Percentiles rank a stretch among this genome's conserved stretches.
Conservation (phyloP, 2,329 filamentous ascomycete species). For the Neocatenulostroma microsporum region DNA sequence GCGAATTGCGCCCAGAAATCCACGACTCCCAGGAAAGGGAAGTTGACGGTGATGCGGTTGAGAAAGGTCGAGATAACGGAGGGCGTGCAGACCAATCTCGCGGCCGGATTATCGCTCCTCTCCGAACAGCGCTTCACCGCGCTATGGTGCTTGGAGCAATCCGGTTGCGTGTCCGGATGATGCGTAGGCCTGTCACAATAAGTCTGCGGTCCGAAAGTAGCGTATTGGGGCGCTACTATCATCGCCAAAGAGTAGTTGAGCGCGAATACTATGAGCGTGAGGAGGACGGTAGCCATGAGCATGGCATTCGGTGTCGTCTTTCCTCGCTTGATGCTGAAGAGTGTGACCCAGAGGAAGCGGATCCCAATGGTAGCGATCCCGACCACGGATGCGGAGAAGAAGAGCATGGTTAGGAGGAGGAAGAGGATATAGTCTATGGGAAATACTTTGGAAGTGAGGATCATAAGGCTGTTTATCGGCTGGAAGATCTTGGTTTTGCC, state of each 20-base stretch:
- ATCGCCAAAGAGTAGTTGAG: conserved; percentile 90
- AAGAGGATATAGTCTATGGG: conserved; percentile 90
- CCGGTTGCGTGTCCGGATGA: conserved; percentile 57
- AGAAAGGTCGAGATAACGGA: conserved; percentile 87
- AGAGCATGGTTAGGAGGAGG: conserved; percentile 71
- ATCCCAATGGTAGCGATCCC: conserved; percentile 84
- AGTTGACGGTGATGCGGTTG: conserved; percentile 86
- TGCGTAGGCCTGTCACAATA: conserved; percentile 71
- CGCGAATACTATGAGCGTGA: conserved; percentile 80
- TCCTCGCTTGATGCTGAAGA: conserved; percentile 85
- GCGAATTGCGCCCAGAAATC: conserved; percentile 95
- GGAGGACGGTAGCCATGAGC: conserved; percentile 80
- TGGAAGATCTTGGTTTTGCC: conserved; percentile 87
- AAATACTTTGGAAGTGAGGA: conserved; percentile 73
- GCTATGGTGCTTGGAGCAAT: conserved; percentile 64
- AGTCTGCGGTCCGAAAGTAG: conserved; percentile 87
- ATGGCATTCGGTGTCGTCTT: conserved; percentile 87
- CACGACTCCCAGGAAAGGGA: conserved; percentile 88
- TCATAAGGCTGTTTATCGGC: conserved; percentile 83
- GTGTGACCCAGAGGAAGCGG: conserved; percentile 87
- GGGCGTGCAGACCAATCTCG: conserved; percentile 77
- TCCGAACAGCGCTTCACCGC: conserved; percentile 79
- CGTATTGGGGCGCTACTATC: conserved; percentile 92
- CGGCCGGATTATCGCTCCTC: conserved; percentile 59
- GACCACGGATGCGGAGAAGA: conserved; percentile 81